These are phyloP conservation scores for Colletotrichum destructivum DNA, from an alignment of 2,329 filamentous ascomycete genomes.

Conservation along the genomic window DNA sequence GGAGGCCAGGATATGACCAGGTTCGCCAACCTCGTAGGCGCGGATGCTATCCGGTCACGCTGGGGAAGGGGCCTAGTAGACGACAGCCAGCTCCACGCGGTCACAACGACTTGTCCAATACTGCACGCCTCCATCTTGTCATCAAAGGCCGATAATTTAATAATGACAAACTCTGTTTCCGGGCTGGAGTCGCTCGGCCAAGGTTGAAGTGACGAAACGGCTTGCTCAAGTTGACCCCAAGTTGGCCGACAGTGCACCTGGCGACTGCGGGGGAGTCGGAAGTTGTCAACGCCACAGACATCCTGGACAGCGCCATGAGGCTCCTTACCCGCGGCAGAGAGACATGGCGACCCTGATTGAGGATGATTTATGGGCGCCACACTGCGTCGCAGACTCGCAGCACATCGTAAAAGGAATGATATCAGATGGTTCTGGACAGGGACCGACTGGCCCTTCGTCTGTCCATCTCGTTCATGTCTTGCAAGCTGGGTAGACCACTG, in stretches of 20 bases:
- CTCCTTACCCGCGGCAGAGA: constrained; percentile 2
- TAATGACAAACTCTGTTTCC: constrained; percentile 16
- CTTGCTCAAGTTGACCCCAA: background rate
- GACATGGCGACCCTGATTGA: constrained; percentile 19
- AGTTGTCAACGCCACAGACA: constrained; percentile 1
- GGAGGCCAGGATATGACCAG: constrained; percentile 21
- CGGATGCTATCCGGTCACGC: constrained; percentile 35
- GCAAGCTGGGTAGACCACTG: constrained; percentile 31
- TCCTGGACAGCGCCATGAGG: background rate
- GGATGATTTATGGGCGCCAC: constrained; percentile 5
- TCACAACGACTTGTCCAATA: constrained; percentile 13
- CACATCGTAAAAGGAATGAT: constrained; percentile 17
- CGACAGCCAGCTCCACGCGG: constrained; percentile 5
- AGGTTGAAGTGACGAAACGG: background rate
- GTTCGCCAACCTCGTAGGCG: constrained; percentile 20
- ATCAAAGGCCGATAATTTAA: background rate
- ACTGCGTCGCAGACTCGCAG: constrained; percentile 22
- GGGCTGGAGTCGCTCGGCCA: background rate
- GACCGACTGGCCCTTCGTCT: constrained; percentile 19
- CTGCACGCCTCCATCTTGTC: constrained; percentile 1
- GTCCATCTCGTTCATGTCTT: constrained; percentile 21
- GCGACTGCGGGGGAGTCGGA: background rate
- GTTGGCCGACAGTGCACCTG: background rate
- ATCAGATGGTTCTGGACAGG: constrained; percentile 41
- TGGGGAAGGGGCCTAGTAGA: background rate